These are phyloP conservation scores for Alloteropsis semialata DNA, from an alignment of 176 grass and related monocot genomes.

Conservation along the genomic window DNA sequence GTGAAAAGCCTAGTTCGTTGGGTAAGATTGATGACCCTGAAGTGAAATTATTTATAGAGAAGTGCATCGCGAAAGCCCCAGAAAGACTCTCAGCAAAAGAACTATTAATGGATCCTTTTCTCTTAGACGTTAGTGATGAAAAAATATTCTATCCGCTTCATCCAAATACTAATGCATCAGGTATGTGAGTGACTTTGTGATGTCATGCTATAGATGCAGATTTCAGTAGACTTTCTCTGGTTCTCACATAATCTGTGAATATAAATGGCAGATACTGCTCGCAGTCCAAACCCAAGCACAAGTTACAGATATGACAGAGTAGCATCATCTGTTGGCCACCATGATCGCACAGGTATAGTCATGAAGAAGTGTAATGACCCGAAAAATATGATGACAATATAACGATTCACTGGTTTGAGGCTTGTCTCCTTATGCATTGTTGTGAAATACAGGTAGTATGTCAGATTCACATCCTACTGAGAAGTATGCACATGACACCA, in stretches of 20 bases:
- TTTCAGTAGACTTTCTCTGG: neutral
- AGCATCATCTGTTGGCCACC: slow-evolving; percentile 2
- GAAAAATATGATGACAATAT: neutral
- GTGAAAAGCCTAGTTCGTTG: slow-evolving; percentile 59
- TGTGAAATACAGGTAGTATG: slow-evolving; percentile 38
- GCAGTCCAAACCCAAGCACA: slow-evolving; percentile 34
- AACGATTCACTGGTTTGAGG: neutral
- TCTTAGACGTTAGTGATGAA: slow-evolving; percentile 58
- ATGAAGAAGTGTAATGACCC: neutral
- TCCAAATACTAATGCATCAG: slow-evolving; percentile 32
- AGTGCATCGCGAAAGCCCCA: slow-evolving; percentile 65
- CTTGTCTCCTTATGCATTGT: slow-evolving; percentile 27
- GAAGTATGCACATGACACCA: slow-evolving; percentile 19
- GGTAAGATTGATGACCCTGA: slow-evolving; percentile 62
- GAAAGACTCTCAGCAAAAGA: slow-evolving; percentile 63
- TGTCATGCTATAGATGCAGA: neutral
- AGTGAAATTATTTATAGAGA: slow-evolving; percentile 74
- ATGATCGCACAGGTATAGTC: slow-evolving; percentile 16
- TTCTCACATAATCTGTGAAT: slow-evolving; percentile 15
- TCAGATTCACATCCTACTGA: slow-evolving; percentile 32
- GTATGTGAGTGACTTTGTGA: slow-evolving; percentile 25
- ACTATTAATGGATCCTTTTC: slow-evolving; percentile 70
- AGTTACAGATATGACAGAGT: slow-evolving; percentile 30
- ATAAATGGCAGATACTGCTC: slow-evolving; percentile 32
- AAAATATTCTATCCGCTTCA: slow-evolving; percentile 39